These are phyloP conservation scores for Rhododendron williamsianum DNA, from an alignment of 148 eudicot species.

Conservation along the genomic window DNA sequence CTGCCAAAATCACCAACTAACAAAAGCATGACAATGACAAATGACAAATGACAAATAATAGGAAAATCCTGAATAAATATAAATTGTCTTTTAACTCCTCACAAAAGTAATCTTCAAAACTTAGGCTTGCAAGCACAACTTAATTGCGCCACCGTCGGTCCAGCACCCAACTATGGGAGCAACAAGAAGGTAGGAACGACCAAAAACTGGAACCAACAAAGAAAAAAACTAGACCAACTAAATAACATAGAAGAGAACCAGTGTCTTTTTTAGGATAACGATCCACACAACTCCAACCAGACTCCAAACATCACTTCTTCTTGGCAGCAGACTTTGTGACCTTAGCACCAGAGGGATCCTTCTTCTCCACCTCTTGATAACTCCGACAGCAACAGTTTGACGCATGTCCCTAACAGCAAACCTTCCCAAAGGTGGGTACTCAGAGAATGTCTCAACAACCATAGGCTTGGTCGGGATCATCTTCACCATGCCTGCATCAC, in stretches of 20 bases:
- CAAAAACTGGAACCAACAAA: neutral
- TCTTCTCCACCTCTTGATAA: conserved; percentile 15
- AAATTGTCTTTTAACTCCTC: neutral
- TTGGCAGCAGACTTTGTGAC: conserved; percentile 32
- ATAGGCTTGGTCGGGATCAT: conserved; percentile 36
- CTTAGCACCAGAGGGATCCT: conserved; percentile 32
- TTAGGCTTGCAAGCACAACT: neutral
- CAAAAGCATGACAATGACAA: neutral
- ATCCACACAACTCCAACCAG: neutral
- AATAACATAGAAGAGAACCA: neutral
- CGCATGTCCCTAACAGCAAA: conserved; percentile 35
- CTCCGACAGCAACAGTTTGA: conserved; percentile 4
- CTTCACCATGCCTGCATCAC: conserved; percentile 31
- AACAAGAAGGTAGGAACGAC: neutral
- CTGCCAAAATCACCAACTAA: neutral
- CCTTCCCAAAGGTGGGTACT: conserved; percentile 28
- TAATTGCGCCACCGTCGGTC: conserved; percentile 27
- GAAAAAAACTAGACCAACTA: neutral
- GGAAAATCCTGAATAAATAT: neutral
- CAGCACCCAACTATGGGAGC: conserved; percentile 28
- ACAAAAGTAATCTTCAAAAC: neutral
- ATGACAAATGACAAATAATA: neutral
- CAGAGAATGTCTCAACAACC: conserved; percentile 31
- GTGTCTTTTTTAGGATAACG: neutral
- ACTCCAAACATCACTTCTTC: conserved; percentile 23